A percentile compares a stretch with the other conserved stretches of the same genome.
These are phyloP conservation scores for Blastomyces emzantsi DNA, from an alignment of 2,329 filamentous ascomycete genomes.

Conservation along the genomic window DNA sequence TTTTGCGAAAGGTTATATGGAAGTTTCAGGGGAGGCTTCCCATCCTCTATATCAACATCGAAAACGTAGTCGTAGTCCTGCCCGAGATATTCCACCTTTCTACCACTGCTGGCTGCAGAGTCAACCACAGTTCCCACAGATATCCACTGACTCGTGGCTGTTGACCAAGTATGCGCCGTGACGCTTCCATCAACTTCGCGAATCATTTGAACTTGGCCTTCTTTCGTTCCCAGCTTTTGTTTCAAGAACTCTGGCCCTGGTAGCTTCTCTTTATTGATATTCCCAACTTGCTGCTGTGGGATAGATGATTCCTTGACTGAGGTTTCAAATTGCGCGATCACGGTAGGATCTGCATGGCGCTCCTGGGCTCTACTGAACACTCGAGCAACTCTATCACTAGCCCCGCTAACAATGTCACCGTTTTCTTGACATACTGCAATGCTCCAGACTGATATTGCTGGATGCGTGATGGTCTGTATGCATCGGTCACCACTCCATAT, in stretches of 20 bases:
- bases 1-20: slow-evolving; percentile 90
- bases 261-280: slow-evolving; percentile 84
- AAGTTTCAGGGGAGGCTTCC: slow-evolving; percentile 84
- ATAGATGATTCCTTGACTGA: slow-evolving; percentile 76
- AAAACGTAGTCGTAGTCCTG: slow-evolving; percentile 95
- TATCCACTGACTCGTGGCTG: slow-evolving; percentile 63
- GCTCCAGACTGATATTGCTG: slow-evolving; percentile 91
- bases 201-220: slow-evolving; percentile 92
- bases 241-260: slow-evolving; percentile 81
- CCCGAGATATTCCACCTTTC: slow-evolving; percentile 67
- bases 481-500: slow-evolving; percentile 79
- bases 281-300: slow-evolving; percentile 72
- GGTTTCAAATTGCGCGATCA: slow-evolving; percentile 67
- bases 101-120: slow-evolving; percentile 70
- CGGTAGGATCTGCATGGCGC: slow-evolving; percentile 59
- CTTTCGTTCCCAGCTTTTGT: slow-evolving; percentile 79
- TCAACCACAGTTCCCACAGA: slow-evolving; percentile 93
- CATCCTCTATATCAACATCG: slow-evolving; percentile 92
- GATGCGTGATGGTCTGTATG: slow-evolving; percentile 91
- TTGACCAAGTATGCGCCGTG: slow-evolving; percentile 82
- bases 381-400: slow-evolving; percentile 78
- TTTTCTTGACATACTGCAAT: slow-evolving; percentile 74
- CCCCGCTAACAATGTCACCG: slow-evolving; percentile 87
- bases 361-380: slow-evolving; percentile 69
- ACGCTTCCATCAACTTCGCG: slow-evolving; percentile 70